Percentiles rank a stretch among this genome's conserved stretches.
Conservation (phyloP, 2,329 filamentous ascomycete genomes). For the Arachnopeziza araneosa region DNA sequence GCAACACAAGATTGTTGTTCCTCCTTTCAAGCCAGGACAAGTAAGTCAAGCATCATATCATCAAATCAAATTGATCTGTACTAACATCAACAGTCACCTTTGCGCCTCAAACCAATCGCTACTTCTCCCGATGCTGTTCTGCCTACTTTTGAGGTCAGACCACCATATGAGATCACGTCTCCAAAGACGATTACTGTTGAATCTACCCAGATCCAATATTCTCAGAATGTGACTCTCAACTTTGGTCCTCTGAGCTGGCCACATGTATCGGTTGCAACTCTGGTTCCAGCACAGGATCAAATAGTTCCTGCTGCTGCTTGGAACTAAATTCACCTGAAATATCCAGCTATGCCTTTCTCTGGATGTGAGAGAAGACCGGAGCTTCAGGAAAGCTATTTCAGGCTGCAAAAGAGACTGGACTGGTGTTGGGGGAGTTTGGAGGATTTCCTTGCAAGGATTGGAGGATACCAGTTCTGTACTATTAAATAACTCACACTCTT, state of each 20-base stretch:
- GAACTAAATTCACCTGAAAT: too few species aligned
- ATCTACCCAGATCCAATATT: conserved; percentile 35
- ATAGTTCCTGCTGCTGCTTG: too few species aligned
- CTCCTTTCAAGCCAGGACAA: conserved; percentile 13
- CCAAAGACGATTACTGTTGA: conserved; percentile 18
- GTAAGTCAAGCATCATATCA: background rate
- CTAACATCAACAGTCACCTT: background rate
- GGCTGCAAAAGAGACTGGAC: too few species aligned
- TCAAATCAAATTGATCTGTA: background rate
- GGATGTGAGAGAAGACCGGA: too few species aligned
- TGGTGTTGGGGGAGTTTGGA: too few species aligned
- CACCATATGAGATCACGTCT: conserved; percentile 13
- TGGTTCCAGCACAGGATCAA: conserved; percentile 10
- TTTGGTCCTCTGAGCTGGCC: conserved; percentile 29
- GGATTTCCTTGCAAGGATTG: too few species aligned
- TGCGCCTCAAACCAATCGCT: background rate
- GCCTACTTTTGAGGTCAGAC: conserved; percentile 17
- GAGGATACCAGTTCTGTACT: too few species aligned
- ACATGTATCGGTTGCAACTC: conserved; percentile 25
- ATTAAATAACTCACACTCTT: too few species aligned
- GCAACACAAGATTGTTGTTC: conserved; percentile 19
- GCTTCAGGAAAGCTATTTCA: too few species aligned
- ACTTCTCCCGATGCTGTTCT: background rate
- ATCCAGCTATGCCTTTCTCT: too few species aligned
- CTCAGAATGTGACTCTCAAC: conserved; percentile 31